Conservation (phyloP, 2,329 filamentous ascomycete species). For the Pyricularia grisea region DNA sequence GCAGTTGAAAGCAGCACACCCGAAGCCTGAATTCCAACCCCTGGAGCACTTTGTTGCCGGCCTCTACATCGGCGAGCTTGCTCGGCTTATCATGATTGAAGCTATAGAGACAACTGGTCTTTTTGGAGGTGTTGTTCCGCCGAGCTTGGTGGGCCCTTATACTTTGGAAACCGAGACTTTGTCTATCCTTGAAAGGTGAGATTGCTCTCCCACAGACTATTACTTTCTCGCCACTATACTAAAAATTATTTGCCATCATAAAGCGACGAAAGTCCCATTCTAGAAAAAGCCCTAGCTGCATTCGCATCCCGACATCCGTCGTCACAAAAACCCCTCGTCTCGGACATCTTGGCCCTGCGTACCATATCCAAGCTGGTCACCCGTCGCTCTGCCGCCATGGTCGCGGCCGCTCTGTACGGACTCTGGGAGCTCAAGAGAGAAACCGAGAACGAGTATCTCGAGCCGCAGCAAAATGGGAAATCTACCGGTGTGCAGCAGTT, state of each 20-base stretch:
- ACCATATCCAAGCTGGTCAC: slow-evolving; percentile 45
- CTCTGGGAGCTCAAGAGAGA: slow-evolving; percentile 46
- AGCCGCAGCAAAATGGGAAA: not conserved
- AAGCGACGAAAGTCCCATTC: slow-evolving; percentile 34
- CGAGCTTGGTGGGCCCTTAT: slow-evolving; percentile 41
- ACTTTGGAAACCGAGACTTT: slow-evolving; percentile 52
- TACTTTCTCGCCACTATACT: not conserved
- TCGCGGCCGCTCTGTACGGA: slow-evolving; percentile 49
- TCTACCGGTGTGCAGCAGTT: slow-evolving; percentile 4
- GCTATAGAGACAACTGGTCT: slow-evolving; percentile 44
- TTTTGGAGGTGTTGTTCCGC: slow-evolving; percentile 46
- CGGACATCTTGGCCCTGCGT: slow-evolving; percentile 43
- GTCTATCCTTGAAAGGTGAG: slow-evolving; percentile 47
- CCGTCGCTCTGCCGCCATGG: slow-evolving; percentile 47
- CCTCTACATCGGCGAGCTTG: slow-evolving; percentile 58
- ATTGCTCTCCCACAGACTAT: slow-evolving; percentile 6
- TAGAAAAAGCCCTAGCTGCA: slow-evolving; percentile 32
- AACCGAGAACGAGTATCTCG: slow-evolving; percentile 37
- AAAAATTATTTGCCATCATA: slow-evolving; percentile 2
- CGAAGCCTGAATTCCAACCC: slow-evolving; percentile 50
- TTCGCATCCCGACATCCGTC: slow-evolving; percentile 44
- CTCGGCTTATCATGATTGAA: slow-evolving; percentile 47
- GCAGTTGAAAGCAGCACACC: slow-evolving; percentile 39
- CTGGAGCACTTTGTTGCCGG: slow-evolving; percentile 55
- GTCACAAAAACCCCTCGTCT: slow-evolving; percentile 20